Evolutionary conservation across 2,329 filamentous ascomycete genomes (phyloP).

Genomic region (Penicillium oxalicum): DNA sequence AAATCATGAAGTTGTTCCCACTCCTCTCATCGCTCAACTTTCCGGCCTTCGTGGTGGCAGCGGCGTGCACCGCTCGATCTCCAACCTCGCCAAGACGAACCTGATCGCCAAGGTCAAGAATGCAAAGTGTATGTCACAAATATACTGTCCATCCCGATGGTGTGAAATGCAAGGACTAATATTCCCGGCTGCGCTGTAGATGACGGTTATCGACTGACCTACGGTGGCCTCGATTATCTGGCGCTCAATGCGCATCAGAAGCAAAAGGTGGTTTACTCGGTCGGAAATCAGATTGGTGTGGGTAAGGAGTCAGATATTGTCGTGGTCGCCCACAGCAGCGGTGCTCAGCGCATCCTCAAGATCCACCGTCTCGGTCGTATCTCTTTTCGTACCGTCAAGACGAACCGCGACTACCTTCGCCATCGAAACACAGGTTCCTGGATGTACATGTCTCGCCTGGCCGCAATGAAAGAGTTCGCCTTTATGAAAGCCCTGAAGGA

Average conservation of each 20-base stretch:
- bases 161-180: conserved; percentile 3
- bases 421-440: conserved; percentile 76
- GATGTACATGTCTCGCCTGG: conserved; percentile 96
- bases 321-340: conserved; percentile 75
- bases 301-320: conserved; percentile 98
- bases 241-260: conserved; percentile 84
- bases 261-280: conserved; percentile 75
- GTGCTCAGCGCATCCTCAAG: conserved; percentile 78
- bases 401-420: conserved; percentile 89
- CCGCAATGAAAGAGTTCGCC: conserved; percentile 87
- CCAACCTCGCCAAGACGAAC: conserved; percentile 81
- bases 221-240: conserved; percentile 96
- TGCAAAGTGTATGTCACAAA: conserved; percentile 60
- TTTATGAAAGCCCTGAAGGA: conserved; percentile 84
- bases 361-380: conserved; percentile 94
- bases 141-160: neutral
- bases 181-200: conserved; percentile 40
- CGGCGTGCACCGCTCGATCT: conserved; percentile 81
- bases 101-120: conserved; percentile 92
- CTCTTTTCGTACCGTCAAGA: conserved; percentile 92
- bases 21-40: conserved; percentile 76
- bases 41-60: conserved; percentile 71
- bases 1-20: conserved; percentile 96
- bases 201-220: conserved; percentile 93
- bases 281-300: conserved; percentile 89